Percentiles rank a stretch among this genome's conserved stretches.
Evolutionary conservation across 1,139 yeast species (phyloP).

Genomic region (Geotrichum siamense): DNA sequence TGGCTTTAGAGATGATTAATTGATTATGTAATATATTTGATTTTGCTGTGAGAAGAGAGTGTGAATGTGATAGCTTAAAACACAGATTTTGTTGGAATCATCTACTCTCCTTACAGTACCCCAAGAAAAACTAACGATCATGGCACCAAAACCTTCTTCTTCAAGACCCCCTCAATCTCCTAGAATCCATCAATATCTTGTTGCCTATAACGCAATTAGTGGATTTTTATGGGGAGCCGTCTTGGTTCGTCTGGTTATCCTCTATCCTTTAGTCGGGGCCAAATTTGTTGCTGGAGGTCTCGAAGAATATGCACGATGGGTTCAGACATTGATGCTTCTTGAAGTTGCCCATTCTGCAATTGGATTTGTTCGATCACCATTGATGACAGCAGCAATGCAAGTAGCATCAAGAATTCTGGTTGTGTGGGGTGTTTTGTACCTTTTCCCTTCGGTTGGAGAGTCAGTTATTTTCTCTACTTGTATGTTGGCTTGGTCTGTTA

Average conservation of each 20-base stretch:
- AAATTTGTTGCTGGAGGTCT: slow-evolving; percentile 50
- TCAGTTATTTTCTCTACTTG: slow-evolving; percentile 54
- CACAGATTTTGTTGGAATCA: no score
- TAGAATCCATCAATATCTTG: slow-evolving; percentile 27
- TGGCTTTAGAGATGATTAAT: no score
- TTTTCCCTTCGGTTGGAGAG: slow-evolving; percentile 62
- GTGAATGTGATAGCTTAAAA: no score
- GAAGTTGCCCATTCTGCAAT: slow-evolving; percentile 72
- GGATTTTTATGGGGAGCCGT: slow-evolving; percentile 63
- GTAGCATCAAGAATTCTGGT: slow-evolving; percentile 77
- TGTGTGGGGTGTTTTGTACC: slow-evolving; percentile 73
- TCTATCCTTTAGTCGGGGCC: slow-evolving; percentile 41
- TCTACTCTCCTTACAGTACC: no score
- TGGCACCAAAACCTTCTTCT: not conserved
- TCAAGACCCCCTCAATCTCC: not conserved
- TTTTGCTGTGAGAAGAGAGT: no score
- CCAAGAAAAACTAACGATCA: no score
- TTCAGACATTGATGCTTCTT: slow-evolving; percentile 77
- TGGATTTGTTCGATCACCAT: slow-evolving; percentile 76
- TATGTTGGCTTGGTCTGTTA: slow-evolving; percentile 78
- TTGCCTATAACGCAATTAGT: slow-evolving; percentile 58
- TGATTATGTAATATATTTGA: no score
- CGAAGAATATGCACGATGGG: slow-evolving; percentile 50
- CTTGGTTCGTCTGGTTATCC: slow-evolving; percentile 35
- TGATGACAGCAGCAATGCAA: slow-evolving; percentile 77